phyloP scores from a whole-genome alignment of 768 basidiomycete genomes.

The Amanita exitialis region DNA sequence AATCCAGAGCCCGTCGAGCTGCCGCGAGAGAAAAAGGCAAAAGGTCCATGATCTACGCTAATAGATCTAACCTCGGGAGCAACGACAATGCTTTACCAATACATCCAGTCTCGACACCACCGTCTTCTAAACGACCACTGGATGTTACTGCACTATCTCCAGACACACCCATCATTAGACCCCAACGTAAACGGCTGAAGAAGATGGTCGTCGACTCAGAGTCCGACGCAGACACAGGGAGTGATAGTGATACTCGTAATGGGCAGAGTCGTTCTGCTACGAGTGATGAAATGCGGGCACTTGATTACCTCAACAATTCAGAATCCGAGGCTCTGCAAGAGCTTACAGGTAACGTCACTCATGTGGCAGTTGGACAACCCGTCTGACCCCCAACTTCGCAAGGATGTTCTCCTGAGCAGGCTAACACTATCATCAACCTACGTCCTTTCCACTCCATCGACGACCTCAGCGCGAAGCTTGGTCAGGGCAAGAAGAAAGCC shows the following conservation, averaged over 20 bases:
- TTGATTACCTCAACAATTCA: constrained; percentile 63
- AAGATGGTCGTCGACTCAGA: constrained; percentile 61
- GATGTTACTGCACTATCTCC: constrained; percentile 24
- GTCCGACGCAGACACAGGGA: constrained; percentile 44
- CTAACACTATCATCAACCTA: constrained; percentile 61
- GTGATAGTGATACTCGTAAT: constrained; percentile 26
- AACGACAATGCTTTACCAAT: constrained; percentile 15
- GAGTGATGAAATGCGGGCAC: constrained; percentile 37
- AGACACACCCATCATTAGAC: constrained; percentile 21
- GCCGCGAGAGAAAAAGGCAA: constrained; percentile 69
- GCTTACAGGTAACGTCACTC: constrained; percentile 47
- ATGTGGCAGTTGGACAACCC: background rate
- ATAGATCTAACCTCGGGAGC: constrained; percentile 41
- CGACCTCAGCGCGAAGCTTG: constrained; percentile 67
- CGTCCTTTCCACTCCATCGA: constrained; percentile 75
- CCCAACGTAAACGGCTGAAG: constrained; percentile 43
- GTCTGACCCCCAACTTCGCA: constrained; percentile 4
- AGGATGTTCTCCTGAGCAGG: constrained; percentile 81
- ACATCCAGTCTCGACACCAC: constrained; percentile 21
- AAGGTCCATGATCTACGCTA: constrained; percentile 76
- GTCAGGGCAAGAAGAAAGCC: constrained; percentile 81
- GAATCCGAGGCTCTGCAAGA: constrained; percentile 59
- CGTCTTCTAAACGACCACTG: constrained; percentile 28
- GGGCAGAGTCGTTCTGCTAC: constrained; percentile 23
- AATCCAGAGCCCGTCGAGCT: constrained; percentile 53